Percentiles rank a stretch among this genome's conserved stretches.
Conservation (phyloP, 106 monocot species). For the Dactylorhiza incarnata region DNA sequence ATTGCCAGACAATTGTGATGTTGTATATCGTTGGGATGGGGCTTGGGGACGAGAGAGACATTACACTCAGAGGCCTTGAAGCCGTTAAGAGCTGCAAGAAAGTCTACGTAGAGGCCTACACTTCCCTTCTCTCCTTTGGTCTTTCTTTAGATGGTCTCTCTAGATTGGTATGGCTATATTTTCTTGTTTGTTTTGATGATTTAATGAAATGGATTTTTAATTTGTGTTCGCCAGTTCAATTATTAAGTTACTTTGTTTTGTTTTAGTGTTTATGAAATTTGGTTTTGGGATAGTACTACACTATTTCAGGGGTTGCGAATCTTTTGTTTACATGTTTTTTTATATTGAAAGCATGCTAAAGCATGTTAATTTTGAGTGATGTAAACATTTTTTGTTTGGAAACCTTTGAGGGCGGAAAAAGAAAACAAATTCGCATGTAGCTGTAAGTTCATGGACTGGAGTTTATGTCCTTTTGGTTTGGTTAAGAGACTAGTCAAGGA, state of each 20-base stretch:
- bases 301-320: background rate
- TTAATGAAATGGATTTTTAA: background rate
- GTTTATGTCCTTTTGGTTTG: too few species aligned
- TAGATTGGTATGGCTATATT: constrained; percentile 26
- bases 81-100: constrained; percentile 43
- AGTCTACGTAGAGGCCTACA: constrained; percentile 86
- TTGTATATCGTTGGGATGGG: constrained; percentile 75
- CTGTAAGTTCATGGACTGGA: background rate
- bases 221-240: background rate
- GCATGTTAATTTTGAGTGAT: background rate
- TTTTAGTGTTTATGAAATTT: background rate
- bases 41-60: constrained; percentile 76
- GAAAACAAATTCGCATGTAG: background rate
- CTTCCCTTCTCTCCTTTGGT: constrained; percentile 85
- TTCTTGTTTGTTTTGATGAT: background rate
- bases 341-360: background rate
- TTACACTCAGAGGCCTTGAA: constrained; percentile 73
- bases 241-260: background rate
- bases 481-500: too few species aligned
- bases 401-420: background rate
- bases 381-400: background rate
- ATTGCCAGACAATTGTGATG: constrained; percentile 20
- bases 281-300: background rate
- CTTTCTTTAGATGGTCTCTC: constrained; percentile 52
- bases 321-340: background rate